Conservation (phyloP, 176 grass and related monocot genomes). For the Oryza officinalis region DNA sequence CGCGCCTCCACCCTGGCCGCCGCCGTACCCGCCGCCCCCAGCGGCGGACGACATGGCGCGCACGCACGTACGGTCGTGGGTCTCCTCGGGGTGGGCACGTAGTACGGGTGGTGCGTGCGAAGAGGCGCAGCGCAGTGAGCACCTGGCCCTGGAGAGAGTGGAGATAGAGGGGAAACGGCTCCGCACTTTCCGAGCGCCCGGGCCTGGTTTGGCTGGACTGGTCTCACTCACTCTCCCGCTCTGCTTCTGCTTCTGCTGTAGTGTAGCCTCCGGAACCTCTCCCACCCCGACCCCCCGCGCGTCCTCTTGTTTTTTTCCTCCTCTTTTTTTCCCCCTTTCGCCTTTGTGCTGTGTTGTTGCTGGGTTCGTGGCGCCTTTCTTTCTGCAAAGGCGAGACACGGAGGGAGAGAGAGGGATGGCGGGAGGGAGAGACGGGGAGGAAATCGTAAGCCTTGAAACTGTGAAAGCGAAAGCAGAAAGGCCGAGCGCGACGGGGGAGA, state of each 20-base stretch:
- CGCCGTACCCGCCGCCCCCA: conserved; percentile 45
- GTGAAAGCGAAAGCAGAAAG: conserved; percentile 67
- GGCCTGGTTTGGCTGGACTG: conserved; percentile 33
- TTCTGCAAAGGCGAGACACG: conserved; percentile 55
- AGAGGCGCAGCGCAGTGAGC: conserved; percentile 16
- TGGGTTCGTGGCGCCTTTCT: conserved; percentile 50
- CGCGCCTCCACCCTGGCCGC: conserved; percentile 21
- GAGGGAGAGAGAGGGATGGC: background rate
- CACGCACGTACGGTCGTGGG: background rate
- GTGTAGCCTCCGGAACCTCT: conserved; percentile 19
- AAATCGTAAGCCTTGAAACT: conserved; percentile 54
- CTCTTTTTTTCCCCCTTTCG: conserved; percentile 5
- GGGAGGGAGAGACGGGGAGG: background rate
- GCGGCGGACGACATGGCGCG: conserved; percentile 67
- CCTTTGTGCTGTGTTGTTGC: conserved; percentile 6
- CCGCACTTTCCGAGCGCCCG: conserved; percentile 68
- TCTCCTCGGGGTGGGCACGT: conserved; percentile 4
- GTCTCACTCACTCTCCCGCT: conserved; percentile 11
- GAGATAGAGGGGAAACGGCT: conserved; percentile 48
- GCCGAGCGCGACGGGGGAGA: background rate
- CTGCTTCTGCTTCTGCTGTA: conserved; percentile 20
- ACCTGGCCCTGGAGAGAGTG: conserved; percentile 48
- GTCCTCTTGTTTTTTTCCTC: conserved; percentile 25
- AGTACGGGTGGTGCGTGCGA: background rate
- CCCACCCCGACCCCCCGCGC: background rate